Conservation (phyloP, 139 green algal genomes). For the Gonium pectorale region DNA sequence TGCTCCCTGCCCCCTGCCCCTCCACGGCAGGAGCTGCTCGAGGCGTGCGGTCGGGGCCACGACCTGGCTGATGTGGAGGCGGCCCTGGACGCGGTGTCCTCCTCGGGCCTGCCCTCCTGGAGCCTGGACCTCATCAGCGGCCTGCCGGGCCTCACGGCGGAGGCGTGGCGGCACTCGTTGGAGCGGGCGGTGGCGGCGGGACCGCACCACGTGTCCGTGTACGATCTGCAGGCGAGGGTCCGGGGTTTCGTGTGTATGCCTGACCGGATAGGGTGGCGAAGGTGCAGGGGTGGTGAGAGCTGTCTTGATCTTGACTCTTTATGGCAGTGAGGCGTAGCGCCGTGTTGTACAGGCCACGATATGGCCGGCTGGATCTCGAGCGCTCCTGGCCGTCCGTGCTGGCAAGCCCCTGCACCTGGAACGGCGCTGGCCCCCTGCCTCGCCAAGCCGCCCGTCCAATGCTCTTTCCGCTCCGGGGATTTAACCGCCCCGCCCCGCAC, state of each 20-base stretch:
- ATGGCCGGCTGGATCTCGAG: too few relatives aligned
- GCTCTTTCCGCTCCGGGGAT: too few relatives aligned
- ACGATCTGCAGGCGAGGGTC: conserved; percentile 91
- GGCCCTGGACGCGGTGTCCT: conserved; percentile 78
- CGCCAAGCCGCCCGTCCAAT: too few relatives aligned
- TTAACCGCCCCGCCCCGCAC: not conserved
- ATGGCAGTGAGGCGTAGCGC: too few relatives aligned
- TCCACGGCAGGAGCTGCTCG: conserved; percentile 70
- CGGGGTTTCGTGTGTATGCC: not conserved
- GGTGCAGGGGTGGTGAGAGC: too few relatives aligned
- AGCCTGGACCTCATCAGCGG: conserved; percentile 91
- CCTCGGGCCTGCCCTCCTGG: conserved; percentile 77
- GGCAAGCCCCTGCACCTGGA: too few relatives aligned
- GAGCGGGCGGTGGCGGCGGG: conserved; percentile 66
- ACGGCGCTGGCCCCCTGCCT: too few relatives aligned
- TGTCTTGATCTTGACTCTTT: too few relatives aligned
- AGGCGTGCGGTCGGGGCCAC: conserved; percentile 82
- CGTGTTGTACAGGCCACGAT: too few relatives aligned
- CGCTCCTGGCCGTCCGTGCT: too few relatives aligned
- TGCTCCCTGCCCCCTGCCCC: not conserved
- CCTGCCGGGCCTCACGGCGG: conserved; percentile 78
- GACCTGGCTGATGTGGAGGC: conserved; percentile 70
- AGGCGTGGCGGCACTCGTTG: conserved; percentile 80
- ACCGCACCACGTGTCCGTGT: conserved; percentile 92
- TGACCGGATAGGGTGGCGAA: too few relatives aligned